Base-by-base conservation (phyloP, 768 basidiomycete genomes). In the Phanerochaete carnosa region DNA sequence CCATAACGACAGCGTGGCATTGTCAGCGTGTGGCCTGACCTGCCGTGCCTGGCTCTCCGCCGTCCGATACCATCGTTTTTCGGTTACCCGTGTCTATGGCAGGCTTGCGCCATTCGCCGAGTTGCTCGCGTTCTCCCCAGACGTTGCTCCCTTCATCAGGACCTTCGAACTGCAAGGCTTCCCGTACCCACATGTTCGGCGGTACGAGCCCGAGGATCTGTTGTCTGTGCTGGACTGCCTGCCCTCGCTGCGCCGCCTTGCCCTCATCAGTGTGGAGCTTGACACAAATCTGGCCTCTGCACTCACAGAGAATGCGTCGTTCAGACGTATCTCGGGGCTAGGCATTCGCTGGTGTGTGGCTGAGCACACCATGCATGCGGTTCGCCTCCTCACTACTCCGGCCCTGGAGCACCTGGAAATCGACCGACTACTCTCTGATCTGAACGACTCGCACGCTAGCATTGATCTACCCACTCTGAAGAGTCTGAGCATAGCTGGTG, bases 41-140 rank as follows among this genome's bases (percentile, higher is more conserved):
- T 59, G 58, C 23, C 61, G 56, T 46, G 32, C 58, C 16, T 65
- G 61, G 58, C 64, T 65, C 23, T 47, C 64, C 23, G 35, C 61
- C 7, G 57, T 54, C 13, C 64, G 64, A 16, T 65, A 60, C 51
- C 61, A 65, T 45, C 58, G 37, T 32, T 65, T 62, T 43, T 16
- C 61, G 8, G 13, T 25, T 7, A 39, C 56, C 22, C 11, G 16
- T n/a, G 35, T 65, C 33, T 32, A 29, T 2, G 49, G 58, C 47
- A 57, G 54, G 25, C 28, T 64, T 28, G 51, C 33, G 25, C 51
- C 28, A n/a, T 62, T 64, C 30, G n/a, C 29, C 23, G 26, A 29
- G 12, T 46, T 64, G 19, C 45, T 64, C 37, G 52, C 58, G 23
- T 15, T 19, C 19, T 54, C 50, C 22, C 60, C 60, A 0, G 52